A percentile compares a stretch with the other conserved stretches of the same genome.
These are phyloP conservation scores for Platanthera guangdongensis DNA, from an alignment of 106 monocot species.

Conservation along the genomic window DNA sequence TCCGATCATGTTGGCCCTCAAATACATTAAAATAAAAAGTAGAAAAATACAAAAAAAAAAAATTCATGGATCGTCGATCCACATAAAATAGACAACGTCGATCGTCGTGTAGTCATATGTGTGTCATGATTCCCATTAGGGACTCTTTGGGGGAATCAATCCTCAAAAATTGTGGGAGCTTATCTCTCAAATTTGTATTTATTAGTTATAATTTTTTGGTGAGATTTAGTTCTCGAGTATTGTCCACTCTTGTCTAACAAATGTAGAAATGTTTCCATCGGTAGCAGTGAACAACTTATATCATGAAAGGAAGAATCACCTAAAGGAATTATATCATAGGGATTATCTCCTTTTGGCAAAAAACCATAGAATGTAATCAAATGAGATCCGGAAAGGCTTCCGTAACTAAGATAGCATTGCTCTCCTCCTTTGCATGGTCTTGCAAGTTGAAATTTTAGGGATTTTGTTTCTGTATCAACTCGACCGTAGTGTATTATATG, in stretches of 20 bases:
- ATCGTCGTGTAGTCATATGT: too few relatives aligned
- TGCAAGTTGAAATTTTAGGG: slow-evolving; percentile 68
- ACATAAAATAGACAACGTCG: too few relatives aligned
- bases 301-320: slow-evolving; percentile 36
- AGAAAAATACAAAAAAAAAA: too few relatives aligned
- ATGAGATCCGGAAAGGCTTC: slow-evolving; percentile 78
- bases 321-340: slow-evolving; percentile 85
- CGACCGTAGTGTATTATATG: slow-evolving; percentile 87
- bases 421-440: slow-evolving; percentile 78
- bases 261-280: too few relatives aligned
- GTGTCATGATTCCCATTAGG: too few relatives aligned
- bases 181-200: background rate
- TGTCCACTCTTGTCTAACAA: too few relatives aligned
- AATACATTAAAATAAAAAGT: too few relatives aligned
- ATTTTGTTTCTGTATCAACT: slow-evolving; percentile 52
- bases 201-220: background rate
- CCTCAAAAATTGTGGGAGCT: too few relatives aligned
- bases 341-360: slow-evolving; percentile 72
- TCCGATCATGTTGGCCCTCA: too few relatives aligned
- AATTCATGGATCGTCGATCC: too few relatives aligned
- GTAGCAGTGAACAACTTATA: background rate
- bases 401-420: slow-evolving; percentile 92
- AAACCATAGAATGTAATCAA: slow-evolving; percentile 91
- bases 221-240: too few relatives aligned
- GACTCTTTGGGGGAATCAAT: too few relatives aligned